Evolutionary conservation across 805 yeast species (phyloP), one percentile per base, ranked within the genome.

Genomic region (Ogataea zsoltii): DNA sequence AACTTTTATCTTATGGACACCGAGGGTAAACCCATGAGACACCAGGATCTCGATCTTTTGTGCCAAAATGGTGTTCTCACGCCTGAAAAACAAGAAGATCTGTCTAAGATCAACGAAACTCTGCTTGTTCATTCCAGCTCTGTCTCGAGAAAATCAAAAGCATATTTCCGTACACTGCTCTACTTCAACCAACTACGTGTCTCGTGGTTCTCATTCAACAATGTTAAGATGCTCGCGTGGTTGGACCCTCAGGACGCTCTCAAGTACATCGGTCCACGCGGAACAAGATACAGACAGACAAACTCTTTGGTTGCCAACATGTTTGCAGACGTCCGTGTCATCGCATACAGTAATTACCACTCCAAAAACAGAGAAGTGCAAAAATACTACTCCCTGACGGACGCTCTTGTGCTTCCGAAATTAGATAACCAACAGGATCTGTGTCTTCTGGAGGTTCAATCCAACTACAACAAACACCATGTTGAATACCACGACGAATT

Each of bases 181-280:
- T 63, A 60, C 42, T 63, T 61, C 55, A 63, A 63, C 42, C 59
- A 57, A 41, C 55, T 58, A 33, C 26, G 47, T 2, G 53, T 64
- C 9, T 57, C 66, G 3, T 50, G 64, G 52, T 63, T 58, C 43
- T 96, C 7, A 14, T 58, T 50, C 37, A 53, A 55, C 16, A 75
- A 85, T 39, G 91, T 90, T 2, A 73, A 88, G 50, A 79, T 88
- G 82, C 66, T 91, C 18, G 65, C 85, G 13, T 79, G 91, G 81
- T 70, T 83, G 16, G 80, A 82, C 3, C 79, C 82, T 6, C 41
- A 69, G 0, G 80, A 87, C 4, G 85, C 86, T 4, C 65, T 68
- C 47, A 85, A 87, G 61, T 70, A 88, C 29, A 59, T 85, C 37
- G 80, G 92, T 0, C 74, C 73, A 0, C 71, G 80, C 0, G 77